phyloP scores from a whole-genome alignment of 2,329 filamentous ascomycete genomes.

The Colletotrichum sp. region DNA sequence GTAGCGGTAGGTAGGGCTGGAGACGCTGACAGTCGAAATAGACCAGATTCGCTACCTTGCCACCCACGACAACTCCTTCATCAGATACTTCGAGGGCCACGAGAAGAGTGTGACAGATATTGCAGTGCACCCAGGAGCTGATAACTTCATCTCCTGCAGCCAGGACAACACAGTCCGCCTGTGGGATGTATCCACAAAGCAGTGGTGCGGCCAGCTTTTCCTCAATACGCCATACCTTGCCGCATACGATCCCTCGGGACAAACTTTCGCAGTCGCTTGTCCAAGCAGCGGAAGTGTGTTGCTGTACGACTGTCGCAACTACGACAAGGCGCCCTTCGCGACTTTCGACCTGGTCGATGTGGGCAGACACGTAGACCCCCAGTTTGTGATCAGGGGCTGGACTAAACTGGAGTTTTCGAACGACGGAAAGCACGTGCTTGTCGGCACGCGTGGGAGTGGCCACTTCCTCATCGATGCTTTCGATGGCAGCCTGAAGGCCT shows the following conservation, averaged over 20 bases:
- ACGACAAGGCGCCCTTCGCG: constrained; percentile 87
- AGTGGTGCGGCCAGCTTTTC: constrained; percentile 80
- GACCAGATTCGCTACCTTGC: constrained; percentile 75
- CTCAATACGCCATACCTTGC: constrained; percentile 82
- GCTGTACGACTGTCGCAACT: constrained; percentile 93
- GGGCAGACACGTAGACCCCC: constrained; percentile 51
- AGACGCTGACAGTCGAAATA: not conserved
- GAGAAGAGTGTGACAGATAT: constrained; percentile 83
- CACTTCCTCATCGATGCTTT: constrained; percentile 97
- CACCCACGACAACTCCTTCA: constrained; percentile 94
- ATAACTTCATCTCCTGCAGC: constrained; percentile 91
- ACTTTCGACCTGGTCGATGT: constrained; percentile 79
- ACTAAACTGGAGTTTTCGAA: constrained; percentile 95
- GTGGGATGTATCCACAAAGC: constrained; percentile 85
- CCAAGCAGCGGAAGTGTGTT: constrained; percentile 80
- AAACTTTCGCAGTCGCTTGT: constrained; percentile 88
- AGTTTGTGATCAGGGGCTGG: constrained; percentile 75
- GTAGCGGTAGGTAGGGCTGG: constrained; percentile 17
- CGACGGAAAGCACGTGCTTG: constrained; percentile 84
- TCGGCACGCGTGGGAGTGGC: constrained; percentile 82
- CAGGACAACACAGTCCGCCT: constrained; percentile 90
- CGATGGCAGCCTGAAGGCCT: constrained; percentile 78
- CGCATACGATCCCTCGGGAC: constrained; percentile 90
- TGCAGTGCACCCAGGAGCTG: constrained; percentile 81
- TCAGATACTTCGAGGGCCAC: constrained; percentile 95